Evolutionary conservation across 306 rosid species (phyloP).

Genomic region (Pyrus bretschneideri): DNA sequence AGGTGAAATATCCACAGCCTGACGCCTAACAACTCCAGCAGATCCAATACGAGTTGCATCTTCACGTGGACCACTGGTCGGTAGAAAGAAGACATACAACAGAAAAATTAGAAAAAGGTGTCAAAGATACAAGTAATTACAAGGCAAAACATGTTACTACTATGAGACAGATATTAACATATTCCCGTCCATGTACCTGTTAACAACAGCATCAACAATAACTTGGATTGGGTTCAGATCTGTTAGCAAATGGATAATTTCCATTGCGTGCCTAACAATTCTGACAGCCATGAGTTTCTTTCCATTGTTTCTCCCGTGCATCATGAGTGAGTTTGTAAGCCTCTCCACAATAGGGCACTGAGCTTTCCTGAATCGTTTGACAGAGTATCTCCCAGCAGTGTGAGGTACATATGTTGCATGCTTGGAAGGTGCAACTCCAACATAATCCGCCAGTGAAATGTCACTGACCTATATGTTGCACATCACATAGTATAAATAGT

Average conservation of each 20-base stretch:
- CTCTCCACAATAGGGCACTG: slow-evolving; percentile 6
- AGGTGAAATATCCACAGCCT: slow-evolving; percentile 47
- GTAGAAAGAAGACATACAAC: background rate
- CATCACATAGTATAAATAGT: background rate
- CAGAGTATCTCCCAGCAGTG: slow-evolving; percentile 6
- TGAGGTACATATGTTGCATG: slow-evolving; percentile 2
- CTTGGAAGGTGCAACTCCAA: background rate
- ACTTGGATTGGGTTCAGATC: slow-evolving; percentile 1
- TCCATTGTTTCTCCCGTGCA: background rate
- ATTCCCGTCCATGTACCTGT: background rate
- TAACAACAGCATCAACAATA: background rate
- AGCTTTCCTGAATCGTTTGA: background rate
- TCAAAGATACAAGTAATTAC: background rate
- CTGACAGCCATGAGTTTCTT: background rate
- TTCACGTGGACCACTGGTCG: slow-evolving; percentile 37
- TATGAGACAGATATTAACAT: background rate
- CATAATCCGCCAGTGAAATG: background rate
- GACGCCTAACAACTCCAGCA: slow-evolving; percentile 29
- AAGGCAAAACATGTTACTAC: background rate
- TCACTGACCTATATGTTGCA: background rate
- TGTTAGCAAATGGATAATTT: slow-evolving; percentile 1
- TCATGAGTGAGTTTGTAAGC: slow-evolving; percentile 5
- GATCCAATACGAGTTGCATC: background rate
- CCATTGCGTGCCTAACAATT: background rate
- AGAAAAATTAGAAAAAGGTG: background rate